Conservation (phyloP, 2,329 filamentous ascomycete genomes). For the Akanthomyces dipterigenus region DNA sequence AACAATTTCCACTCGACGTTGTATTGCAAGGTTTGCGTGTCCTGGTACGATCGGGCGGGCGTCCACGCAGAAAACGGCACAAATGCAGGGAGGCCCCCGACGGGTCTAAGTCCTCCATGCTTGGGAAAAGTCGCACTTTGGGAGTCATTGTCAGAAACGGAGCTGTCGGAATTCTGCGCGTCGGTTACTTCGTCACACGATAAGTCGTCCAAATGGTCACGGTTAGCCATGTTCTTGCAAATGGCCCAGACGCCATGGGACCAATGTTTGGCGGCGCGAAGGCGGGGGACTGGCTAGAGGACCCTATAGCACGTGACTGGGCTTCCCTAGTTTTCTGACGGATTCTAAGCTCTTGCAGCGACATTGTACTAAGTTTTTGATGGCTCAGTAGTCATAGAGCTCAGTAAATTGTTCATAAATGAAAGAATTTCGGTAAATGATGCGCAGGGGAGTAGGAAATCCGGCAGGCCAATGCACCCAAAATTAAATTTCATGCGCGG, state of each 20-base stretch:
- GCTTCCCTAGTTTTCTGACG: not conserved
- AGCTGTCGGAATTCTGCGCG: not conserved
- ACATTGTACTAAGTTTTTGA: not conserved
- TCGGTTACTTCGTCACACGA: not conserved
- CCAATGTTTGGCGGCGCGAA: not conserved
- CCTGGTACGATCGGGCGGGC: not conserved
- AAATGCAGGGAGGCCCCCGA: not conserved
- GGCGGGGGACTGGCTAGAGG: not conserved
- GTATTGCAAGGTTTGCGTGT: not conserved
- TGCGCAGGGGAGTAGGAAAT: not conserved
- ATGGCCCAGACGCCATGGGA: not conserved
- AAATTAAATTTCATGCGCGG: not conserved
- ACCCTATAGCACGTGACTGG: not conserved
- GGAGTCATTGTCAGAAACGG: not conserved
- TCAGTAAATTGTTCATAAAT: not conserved
- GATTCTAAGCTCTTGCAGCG: not conserved
- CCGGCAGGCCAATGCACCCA: not conserved
- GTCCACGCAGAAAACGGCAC: not conserved
- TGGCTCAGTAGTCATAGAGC: too few species aligned
- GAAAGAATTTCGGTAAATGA: not conserved
- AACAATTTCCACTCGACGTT: slow-evolving; percentile 11
- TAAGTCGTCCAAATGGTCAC: not conserved
- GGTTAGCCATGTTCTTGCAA: not conserved
- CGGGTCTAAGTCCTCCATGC: not conserved
- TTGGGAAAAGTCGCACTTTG: not conserved